Conservation (phyloP, 2,329 filamentous ascomycete genomes). For the Colletotrichum orchidophilum region DNA sequence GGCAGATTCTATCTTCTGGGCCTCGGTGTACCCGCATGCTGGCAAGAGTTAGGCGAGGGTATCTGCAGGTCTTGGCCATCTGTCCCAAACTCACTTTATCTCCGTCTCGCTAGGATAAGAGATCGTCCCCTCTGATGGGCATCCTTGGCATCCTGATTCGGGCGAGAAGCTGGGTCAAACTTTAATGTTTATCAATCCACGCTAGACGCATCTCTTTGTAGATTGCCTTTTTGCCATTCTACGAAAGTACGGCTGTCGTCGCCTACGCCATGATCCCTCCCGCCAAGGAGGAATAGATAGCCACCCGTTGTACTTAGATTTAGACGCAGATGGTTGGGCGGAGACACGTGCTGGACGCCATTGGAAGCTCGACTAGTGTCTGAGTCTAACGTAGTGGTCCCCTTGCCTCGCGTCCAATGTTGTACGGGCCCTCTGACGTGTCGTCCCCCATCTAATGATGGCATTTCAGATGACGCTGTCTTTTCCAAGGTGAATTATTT, state of each 20-base stretch:
- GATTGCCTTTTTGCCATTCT: slow-evolving; percentile 6
- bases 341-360: neutral
- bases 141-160: neutral
- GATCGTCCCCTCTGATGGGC: neutral
- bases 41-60: slow-evolving; percentile 1
- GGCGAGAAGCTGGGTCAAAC: neutral
- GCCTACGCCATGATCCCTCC: neutral
- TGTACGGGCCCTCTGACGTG: neutral
- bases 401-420: neutral
- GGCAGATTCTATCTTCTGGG: neutral
- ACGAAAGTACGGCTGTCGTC: neutral
- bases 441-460: neutral
- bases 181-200: neutral
- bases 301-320: neutral
- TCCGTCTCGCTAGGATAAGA: slow-evolving; percentile 9
- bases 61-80: slow-evolving; percentile 9
- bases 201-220: neutral
- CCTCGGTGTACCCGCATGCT: slow-evolving; percentile 1
- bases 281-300: slow-evolving; percentile 26
- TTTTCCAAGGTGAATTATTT: neutral
- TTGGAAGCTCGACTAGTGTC: neutral
- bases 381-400: neutral
- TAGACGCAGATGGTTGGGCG: neutral
- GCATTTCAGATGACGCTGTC: neutral
- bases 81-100: slow-evolving; percentile 21